Evolutionary conservation across 768 basidiomycete genomes (phyloP).

Genomic region (Psilocybe sp.): DNA sequence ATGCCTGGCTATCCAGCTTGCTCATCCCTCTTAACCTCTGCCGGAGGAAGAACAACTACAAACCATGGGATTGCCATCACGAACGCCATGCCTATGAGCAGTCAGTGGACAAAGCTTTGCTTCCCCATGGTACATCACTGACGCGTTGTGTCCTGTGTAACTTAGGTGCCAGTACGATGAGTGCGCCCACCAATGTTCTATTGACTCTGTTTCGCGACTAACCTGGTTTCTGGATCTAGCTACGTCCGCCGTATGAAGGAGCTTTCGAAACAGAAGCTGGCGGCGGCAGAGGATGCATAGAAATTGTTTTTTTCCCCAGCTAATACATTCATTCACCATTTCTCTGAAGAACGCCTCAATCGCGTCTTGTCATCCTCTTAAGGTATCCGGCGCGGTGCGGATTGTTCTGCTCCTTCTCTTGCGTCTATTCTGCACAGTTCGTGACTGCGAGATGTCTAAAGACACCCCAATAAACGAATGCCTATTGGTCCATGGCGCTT

Average conservation of each 20-base stretch:
- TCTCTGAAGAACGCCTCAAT: not conserved
- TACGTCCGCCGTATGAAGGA: slow-evolving; percentile 88
- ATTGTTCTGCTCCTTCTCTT: no score
- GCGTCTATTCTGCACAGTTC: no score
- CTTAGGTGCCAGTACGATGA: slow-evolving; percentile 92
- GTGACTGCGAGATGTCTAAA: no score
- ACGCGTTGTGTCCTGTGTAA: not conserved
- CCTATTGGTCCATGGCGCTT: no score
- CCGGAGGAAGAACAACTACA: slow-evolving; percentile 70
- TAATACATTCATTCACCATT: slow-evolving; percentile 10
- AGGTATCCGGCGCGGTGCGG: no score
- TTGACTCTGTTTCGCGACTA: slow-evolving; percentile 3
- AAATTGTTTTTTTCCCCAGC: slow-evolving; percentile 8
- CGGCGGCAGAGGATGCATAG: slow-evolving; percentile 33
- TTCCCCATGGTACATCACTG: not conserved
- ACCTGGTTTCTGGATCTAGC: slow-evolving; percentile 35
- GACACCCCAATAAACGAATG: no score
- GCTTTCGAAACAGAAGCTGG: slow-evolving; percentile 66
- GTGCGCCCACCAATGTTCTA: slow-evolving; percentile 48
- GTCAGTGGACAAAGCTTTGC: slow-evolving; percentile 39
- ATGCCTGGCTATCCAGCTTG: slow-evolving; percentile 45
- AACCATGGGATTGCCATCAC: slow-evolving; percentile 94
- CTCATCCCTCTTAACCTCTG: slow-evolving; percentile 87
- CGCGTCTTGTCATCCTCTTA: not conserved
- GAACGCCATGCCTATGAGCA: slow-evolving; percentile 85